Base-by-base conservation (phyloP, 1,284 basidiomycete species). In the Cryptococcus amylolentus region DNA sequence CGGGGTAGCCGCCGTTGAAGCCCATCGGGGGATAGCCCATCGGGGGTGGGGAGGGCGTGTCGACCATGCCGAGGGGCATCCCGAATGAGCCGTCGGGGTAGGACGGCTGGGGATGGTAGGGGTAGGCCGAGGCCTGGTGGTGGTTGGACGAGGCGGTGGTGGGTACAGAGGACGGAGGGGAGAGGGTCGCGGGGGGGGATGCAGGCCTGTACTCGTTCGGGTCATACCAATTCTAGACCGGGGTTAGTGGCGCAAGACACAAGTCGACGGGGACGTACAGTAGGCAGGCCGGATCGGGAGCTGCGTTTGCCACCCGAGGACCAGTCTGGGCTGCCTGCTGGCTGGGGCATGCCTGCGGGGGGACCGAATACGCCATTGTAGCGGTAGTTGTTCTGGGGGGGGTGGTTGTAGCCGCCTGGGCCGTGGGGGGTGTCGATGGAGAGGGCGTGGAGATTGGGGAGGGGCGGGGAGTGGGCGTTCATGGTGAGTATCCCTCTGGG, bases 301-400 rank as follows among this genome's bases (percentile, higher is more conserved):
- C 64, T 65, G n/a, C 71, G 64, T 53, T 72, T 71, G 49, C 63
- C 65, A 27, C 66, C 66, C 44, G 67, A 68, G 18, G 58, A 60
- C 60, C 66, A 58, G 55, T 71, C 60, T 48, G 64, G 55, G 18
- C 52, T 44, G 40, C 54, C 43, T 42, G 52, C 23, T 41, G 64
- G 43, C 53, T 61, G 28, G 23, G 55, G 58, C 46, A 47, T 47
- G 27, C 46, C 46, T 9, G 52, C 61, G 26, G 73, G 71, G 3
- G 73, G 72, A 5, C 72, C 73, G 56, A 76, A 76, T 2, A 74
- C 70, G 23, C 69, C 69, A 57, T 71, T 72, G 57, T 71, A 76
- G n/a, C 70, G 62, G 56, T 73, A 75, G 49, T 70, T 68, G 48
- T 59, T 63, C 20, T 39, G 41, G 5, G 44, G 27, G 23, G 27